A percentile compares a stretch with the other conserved stretches of the same genome.
Evolutionary conservation across 129 eudicot species (phyloP).

Genomic region (Helianthus annuus): HanXRQr2.0-SUNRISE NC_035449.2:50335605-50336104

Average conservation of each 20-base stretch:
- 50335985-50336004: constrained; percentile 63
- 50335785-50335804: constrained; percentile 71
- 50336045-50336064: no score
- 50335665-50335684: background rate
- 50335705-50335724: constrained; percentile 88
- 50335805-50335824: constrained; percentile 82
- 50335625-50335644: no score
- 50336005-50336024: constrained; percentile 60
- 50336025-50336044: constrained; percentile 51
- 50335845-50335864: background rate
- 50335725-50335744: constrained; percentile 60
- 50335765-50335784: constrained; percentile 74
- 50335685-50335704: background rate
- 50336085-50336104: background rate
- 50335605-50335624: no score
- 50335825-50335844: constrained; percentile 43
- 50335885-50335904: background rate
- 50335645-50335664: background rate
- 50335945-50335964: constrained; percentile 47
- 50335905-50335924: constrained; percentile 29
- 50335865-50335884: background rate
- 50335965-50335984: constrained; percentile 57
- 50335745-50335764: constrained; percentile 67
- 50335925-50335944: constrained; percentile 43
- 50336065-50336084: no score